Evolutionary conservation across 352 stramenopile species (phyloP), one percentile per base, ranked within the genome.

Genomic region (Pythium pyrilobum): DNA sequence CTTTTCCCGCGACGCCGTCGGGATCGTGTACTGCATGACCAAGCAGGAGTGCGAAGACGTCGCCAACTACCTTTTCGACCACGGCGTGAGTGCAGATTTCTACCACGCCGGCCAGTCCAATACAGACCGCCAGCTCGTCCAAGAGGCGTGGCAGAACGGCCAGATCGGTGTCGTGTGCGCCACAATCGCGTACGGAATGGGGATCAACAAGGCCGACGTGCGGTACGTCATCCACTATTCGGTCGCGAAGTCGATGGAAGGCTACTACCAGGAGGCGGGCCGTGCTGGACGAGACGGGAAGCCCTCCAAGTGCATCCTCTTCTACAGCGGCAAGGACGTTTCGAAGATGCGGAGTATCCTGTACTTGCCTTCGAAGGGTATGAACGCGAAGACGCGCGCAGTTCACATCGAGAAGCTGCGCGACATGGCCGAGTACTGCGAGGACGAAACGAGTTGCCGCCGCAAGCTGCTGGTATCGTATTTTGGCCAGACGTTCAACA

Each of bases 211-310:
- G 62, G 79, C 89, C 24, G 83, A 98, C 59, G 89, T 97, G 52
- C 87, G 89, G 16, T 97, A 92, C 49, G 91, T 98, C 20, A 80
- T 97, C 52, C 91, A 98, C 73, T 96, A 96, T 56, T 91, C 81
- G 27, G 67, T 96, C 44, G 81, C 84, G 59, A 92, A 92, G 69
- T 97, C 86, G 43, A 81, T 99, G 36, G 97, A 99, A 71, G 95
- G 88, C 7, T 99, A 99, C 72, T 99, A 98, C 73, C 97, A 99
- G 69, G 96, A 99, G 71, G 92, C 87, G 5, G 97, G 97, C 3
- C 81, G 97, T 21, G 97, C 92, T 2, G 97, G 97, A 2, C 81
- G 97, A 50, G 97, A 99, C 66, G 96, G 97, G 9, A 64, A 92
- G 5, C 75, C 91, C 11, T 89, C 87, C 37, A 85, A 96, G 46